Evolutionary conservation across 2,329 filamentous ascomycete genomes (phyloP), one percentile per base, ranked within the genome.

Genomic region (Thyridium curvatum): DNA sequence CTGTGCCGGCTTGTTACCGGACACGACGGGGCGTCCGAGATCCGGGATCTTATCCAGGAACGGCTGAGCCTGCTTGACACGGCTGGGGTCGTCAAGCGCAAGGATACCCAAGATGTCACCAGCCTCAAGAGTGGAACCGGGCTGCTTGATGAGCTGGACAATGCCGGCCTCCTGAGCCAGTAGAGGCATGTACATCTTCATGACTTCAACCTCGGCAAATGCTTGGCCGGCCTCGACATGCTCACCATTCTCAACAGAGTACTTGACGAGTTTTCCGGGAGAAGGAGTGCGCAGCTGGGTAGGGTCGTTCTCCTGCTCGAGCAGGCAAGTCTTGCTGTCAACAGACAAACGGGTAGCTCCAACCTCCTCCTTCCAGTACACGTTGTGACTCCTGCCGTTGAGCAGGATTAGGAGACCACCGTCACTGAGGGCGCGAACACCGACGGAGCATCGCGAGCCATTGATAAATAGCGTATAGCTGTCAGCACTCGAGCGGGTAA

Each of bases 151-250:
- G 54, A 98, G 79, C 69, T 96, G 93, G 41, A 98, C 91, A 39
- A 94, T 77, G 71, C 93, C 93, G 53, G 95, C 93, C 63, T 98
- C 93, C 59, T 90, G 84, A 3, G 93, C 86, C 45, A 98, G 77
- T 40, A 98, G 75, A 55, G 93, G 93, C 93, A 98, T 98, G 77
- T 97, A 97, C 93, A 98, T 98, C 77, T 98, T 98, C 93, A 98
- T 98, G 66, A 98, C 93, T 68, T 98, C 93, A 31, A 98, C 91
- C 64, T 98, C 93, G 40, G 93, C 93, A 57, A 89, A 98, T 28
- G 91, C 74, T 64, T 97, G 86, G 41, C 91, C 91, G 52, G 94
- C 88, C 63, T 80, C 84, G 64, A 98, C 81, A 61, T 98, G 93
- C 51, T 89, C 77, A 44, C 93, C 93, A 55, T 94, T 97, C 63